Conservation (phyloP, 345 rosid genomes). For the Lenwebbia sp. region DNA sequence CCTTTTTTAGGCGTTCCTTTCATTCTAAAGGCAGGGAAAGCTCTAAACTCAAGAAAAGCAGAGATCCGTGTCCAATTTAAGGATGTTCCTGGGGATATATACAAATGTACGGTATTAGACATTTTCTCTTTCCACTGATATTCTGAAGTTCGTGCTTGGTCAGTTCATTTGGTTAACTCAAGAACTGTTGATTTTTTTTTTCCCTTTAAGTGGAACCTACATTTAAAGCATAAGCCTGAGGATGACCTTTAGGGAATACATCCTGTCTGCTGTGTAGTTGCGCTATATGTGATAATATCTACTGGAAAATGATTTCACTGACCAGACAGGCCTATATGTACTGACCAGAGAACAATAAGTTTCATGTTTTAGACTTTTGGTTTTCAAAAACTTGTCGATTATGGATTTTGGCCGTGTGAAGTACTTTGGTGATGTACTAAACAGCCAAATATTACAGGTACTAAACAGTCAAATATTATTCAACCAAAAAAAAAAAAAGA, state of each 20-base stretch:
- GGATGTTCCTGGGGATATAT: slow-evolving; percentile 98
- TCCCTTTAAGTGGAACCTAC: background rate
- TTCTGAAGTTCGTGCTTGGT: background rate
- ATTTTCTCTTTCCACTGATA: background rate
- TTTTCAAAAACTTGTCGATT: background rate
- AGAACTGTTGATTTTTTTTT: background rate
- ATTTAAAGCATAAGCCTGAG: background rate
- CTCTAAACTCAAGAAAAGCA: slow-evolving; percentile 91
- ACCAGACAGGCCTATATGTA: background rate
- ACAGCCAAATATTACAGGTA: background rate
- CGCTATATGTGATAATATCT: background rate
- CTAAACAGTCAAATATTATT: too few species aligned
- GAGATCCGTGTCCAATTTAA: slow-evolving; percentile 97
- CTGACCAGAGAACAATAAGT: background rate
- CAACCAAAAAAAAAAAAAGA: background rate
- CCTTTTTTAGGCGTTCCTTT: slow-evolving; percentile 80
- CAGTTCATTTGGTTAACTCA: background rate
- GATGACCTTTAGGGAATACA: background rate
- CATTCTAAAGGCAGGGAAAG: slow-evolving; percentile 95
- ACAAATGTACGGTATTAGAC: slow-evolving; percentile 43
- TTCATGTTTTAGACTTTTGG: background rate
- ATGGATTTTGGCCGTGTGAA: background rate
- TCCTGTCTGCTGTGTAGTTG: background rate
- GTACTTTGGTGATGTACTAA: background rate
- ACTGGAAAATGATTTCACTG: background rate